These are phyloP conservation scores for Mimosa pudica DNA, from an alignment of 306 rosid species.

Conservation along the genomic window DNA sequence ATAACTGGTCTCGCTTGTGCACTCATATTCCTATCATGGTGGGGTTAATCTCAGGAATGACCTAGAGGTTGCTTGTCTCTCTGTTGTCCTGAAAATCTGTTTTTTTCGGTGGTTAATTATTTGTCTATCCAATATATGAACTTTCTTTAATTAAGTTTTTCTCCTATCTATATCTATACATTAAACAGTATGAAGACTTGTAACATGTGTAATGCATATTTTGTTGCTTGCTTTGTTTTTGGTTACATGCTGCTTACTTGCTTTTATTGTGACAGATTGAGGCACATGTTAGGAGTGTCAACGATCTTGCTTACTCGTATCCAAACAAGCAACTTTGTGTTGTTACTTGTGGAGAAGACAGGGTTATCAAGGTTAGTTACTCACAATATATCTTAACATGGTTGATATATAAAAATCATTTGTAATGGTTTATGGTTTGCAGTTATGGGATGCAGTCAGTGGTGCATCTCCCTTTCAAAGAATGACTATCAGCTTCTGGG, in stretches of 20 bases:
- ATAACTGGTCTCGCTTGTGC: constrained; percentile 99
- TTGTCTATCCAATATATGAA: not conserved
- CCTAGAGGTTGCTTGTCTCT: constrained; percentile 71
- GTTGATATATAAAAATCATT: constrained; percentile 25
- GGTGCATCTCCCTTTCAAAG: constrained; percentile 99
- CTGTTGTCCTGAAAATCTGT: constrained; percentile 25
- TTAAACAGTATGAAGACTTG: constrained; percentile 2
- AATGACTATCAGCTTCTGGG: constrained; percentile 99
- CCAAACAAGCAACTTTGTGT: constrained; percentile 94
- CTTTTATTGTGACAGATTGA: constrained; percentile 68
- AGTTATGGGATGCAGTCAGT: constrained; percentile 96
- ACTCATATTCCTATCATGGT: constrained; percentile 85
- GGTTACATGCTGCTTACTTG: no score
- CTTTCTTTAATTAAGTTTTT: constrained; percentile 15
- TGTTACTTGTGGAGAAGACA: constrained; percentile 96
- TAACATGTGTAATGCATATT: constrained; percentile 21
- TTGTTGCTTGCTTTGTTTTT: no score
- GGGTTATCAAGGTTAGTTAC: constrained; percentile 88
- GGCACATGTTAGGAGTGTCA: constrained; percentile 94
- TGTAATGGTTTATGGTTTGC: constrained; percentile 41
- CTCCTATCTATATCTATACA: not conserved
- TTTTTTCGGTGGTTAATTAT: constrained; percentile 16
- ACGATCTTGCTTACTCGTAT: constrained; percentile 94
- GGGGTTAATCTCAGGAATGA: constrained; percentile 85
- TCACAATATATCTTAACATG: constrained; percentile 24